These are phyloP conservation scores for Hygrocybe coccinea DNA, from an alignment of 768 basidiomycete species.

Conservation along the genomic window DNA sequence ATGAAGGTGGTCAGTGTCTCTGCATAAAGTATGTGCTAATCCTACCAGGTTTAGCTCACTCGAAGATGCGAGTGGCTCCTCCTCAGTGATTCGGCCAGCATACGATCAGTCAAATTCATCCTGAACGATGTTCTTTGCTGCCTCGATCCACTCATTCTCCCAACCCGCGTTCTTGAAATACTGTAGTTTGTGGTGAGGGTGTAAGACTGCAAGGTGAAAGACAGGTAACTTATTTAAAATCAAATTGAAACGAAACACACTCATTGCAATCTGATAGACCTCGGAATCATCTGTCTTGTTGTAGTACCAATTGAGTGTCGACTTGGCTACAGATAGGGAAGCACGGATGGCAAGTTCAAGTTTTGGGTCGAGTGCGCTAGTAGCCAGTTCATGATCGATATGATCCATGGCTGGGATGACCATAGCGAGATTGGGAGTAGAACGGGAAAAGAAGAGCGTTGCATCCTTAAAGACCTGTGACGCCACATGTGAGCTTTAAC, in stretches of 20 bases:
- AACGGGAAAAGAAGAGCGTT: constrained; percentile 24
- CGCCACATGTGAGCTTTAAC: constrained; percentile 13
- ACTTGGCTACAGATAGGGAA: constrained; percentile 18
- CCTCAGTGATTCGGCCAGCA: background rate
- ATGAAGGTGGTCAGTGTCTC: background rate
- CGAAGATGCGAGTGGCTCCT: background rate
- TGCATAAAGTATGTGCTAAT: constrained; percentile 12
- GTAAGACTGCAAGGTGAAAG: constrained; percentile 24
- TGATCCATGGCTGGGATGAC: constrained; percentile 34
- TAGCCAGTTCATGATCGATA: constrained; percentile 23
- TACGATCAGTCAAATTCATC: constrained; percentile 16
- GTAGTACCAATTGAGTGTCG: constrained; percentile 24
- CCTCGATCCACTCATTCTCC: constrained; percentile 27
- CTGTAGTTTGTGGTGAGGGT: constrained; percentile 31
- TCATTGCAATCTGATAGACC: constrained; percentile 22
- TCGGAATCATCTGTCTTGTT: constrained; percentile 16
- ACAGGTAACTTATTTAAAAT: background rate
- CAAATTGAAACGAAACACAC: constrained; percentile 9
- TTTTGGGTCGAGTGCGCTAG: background rate
- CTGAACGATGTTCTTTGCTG: constrained; percentile 18
- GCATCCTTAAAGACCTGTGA: constrained; percentile 24
- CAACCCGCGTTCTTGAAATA: constrained; percentile 31
- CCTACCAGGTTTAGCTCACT: constrained; percentile 7
- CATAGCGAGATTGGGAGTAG: constrained; percentile 21
- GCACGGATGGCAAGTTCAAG: constrained; percentile 12